Evolutionary conservation across 192 early-diverging fungal species (phyloP).

Genomic region (Umbelopsis ramanniana): DNA sequence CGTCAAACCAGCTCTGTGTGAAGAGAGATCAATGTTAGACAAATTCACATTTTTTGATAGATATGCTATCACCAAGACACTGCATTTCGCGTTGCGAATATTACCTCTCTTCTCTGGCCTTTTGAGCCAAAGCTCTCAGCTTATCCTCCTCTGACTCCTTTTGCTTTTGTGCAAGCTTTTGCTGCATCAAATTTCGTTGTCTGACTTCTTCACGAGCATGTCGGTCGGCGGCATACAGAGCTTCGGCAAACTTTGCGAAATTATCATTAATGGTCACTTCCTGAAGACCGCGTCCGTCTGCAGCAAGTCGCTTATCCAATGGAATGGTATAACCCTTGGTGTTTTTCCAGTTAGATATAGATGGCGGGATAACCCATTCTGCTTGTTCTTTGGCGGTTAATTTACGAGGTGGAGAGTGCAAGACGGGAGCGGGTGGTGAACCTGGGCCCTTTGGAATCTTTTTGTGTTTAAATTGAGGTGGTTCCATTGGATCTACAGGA

Average conservation of each 20-base stretch:
- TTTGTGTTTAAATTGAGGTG: constrained; percentile 90
- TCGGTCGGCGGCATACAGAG: constrained; percentile 88
- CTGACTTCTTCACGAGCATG: constrained; percentile 94
- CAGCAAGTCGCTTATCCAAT: constrained; percentile 96
- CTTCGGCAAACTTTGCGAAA: constrained; percentile 96
- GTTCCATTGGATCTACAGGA: constrained; percentile 96
- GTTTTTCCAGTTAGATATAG: constrained; percentile 99
- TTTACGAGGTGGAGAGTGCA: constrained; percentile 98
- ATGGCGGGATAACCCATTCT: constrained; percentile 98
- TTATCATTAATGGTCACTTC: constrained; percentile 91
- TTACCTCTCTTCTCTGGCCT: constrained; percentile 86
- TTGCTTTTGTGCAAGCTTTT: constrained; percentile 91
- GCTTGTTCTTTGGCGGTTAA: constrained; percentile 94
- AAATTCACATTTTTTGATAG: constrained; percentile 8
- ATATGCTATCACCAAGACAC: background rate
- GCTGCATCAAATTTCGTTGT: constrained; percentile 88
- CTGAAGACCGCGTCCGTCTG: constrained; percentile 95
- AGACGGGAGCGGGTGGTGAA: constrained; percentile 94
- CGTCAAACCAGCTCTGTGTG: constrained; percentile 40
- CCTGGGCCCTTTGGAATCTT: constrained; percentile 86
- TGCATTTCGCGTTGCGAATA: background rate
- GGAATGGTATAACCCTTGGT: constrained; percentile 99
- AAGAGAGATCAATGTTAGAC: background rate
- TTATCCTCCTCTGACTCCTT: constrained; percentile 94
- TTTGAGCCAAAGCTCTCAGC: constrained; percentile 87